Base-by-base conservation (phyloP, 2,329 filamentous ascomycete genomes). In the Chaetomium globosum region DNA sequence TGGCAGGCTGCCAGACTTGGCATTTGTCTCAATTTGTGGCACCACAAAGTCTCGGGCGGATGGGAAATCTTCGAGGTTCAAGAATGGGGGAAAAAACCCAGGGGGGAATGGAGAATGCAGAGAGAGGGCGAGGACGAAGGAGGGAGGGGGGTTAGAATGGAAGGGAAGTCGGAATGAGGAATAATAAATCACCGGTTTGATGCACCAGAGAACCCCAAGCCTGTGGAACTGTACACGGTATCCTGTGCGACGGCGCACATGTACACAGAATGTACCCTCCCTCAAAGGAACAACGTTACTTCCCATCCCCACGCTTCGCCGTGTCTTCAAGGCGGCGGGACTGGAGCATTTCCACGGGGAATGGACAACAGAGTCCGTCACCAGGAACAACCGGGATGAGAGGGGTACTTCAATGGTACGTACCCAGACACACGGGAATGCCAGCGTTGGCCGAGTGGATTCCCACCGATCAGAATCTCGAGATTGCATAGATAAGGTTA, bases 401-500 rank as follows among this genome's bases (percentile, higher is more conserved):
- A n/a, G 39, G 5, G 16, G 39, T 43, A 43, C 39, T 5, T 43
- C 16, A 16, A 43, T 2, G 39, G 39, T 43, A 43, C 39, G 39
- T 43, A n/a, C 12, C 46, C 7, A 48, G 46, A 23, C 46, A 10
- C 46, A n/a, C n/a, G 46, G 21, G 4, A 53, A 30, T 4, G 13
- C 51, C 26, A n/a, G 51, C 51, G 28, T n/a, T 30, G 51, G 16
- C 51, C 43, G 21, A 12, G 55, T 58, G 55, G 55, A 48, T 48
- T 48, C 36, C 12, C 3, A 30, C 55, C 55, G 13, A 57, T n/a
- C 12, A 46, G 23, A 19, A 30, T 23, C 36, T 58, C 16, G 36
- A 28, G 16, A 48, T 10, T 21, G 23, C 46, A 53, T 10, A 62
- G 59, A 62, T 62, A 62, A 62, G 59, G 59, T 62, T 62, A 62